Evolutionary conservation across 2,329 filamentous ascomycete species (phyloP), one percentile per base, ranked within the genome.

Genomic region (Alternaria sp.): DNA sequence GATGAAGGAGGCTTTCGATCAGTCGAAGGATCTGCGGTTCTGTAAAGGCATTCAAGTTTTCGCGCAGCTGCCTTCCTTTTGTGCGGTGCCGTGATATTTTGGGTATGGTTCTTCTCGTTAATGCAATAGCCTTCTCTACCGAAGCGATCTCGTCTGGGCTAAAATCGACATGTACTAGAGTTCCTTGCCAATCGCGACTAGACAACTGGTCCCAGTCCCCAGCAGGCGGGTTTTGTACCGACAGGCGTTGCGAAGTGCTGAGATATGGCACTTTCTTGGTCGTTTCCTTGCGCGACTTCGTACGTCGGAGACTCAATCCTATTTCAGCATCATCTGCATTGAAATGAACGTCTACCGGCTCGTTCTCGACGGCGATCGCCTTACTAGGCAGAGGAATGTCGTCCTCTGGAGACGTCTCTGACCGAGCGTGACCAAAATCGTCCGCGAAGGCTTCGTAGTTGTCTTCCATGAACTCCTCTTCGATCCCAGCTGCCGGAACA

Each of bases 151-250:
- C 79, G 36, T 56, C 61, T 3, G 65, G 28, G 13, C 67, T 71
- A 40, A 81, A 78, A 40, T 79, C 78, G 1, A 79, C 71, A 49
- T 81, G 79, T 13, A 80, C 21, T 2, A 75, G 25, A 17, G 61
- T 55, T 0, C 77, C 73, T 62, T 76, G 70, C 78, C 78, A 80
- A 3, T 66, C 50, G 3, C 69, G 68, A 26, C 73, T 66, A 3
- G 43, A 51, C 1, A 67, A 28, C 45, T 69, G 68, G 40, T 77
- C 68, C 76, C 77, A 80, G 2, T 69, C 65, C 19, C 65, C 69
- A 6, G 59, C 57, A 3, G 66, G 44, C 1, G 66, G 55, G 2
- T 67, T 49, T 13, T 59, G 69, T 13, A 78, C 57, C 1, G 54
- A 26, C 1, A 25, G 28, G 49, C 75, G 73, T 54, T 79, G 66